These are phyloP conservation scores for Candida sphagnicola DNA, from an alignment of 805 yeast species.

Conservation along the genomic window DNA sequence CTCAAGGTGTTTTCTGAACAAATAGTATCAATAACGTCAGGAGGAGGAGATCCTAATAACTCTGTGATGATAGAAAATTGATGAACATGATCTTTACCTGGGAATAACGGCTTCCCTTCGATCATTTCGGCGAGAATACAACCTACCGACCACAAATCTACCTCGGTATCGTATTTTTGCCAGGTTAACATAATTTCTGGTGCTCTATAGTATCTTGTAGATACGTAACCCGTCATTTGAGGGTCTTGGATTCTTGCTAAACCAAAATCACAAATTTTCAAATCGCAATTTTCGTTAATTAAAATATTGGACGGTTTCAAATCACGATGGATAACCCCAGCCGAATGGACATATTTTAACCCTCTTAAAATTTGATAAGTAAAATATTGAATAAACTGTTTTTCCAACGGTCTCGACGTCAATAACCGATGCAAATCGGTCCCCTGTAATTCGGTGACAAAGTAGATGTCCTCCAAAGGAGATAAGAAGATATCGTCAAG, in stretches of 20 bases:
- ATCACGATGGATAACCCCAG: conserved; percentile 89
- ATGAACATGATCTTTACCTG: conserved; percentile 97
- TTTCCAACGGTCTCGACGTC: conserved; percentile 90
- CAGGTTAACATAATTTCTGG: conserved; percentile 98
- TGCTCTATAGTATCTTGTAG: conserved; percentile 93
- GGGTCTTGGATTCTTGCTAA: conserved; percentile 97
- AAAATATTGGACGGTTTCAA: conserved; percentile 81
- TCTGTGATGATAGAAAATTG: conserved; percentile 97
- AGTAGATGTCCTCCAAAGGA: conserved; percentile 92
- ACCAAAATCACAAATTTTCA: conserved; percentile 92
- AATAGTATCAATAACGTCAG: conserved; percentile 92
- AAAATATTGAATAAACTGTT: conserved; percentile 95
- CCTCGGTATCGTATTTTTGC: conserved; percentile 97
- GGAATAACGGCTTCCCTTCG: conserved; percentile 94
- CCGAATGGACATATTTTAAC: conserved; percentile 83
- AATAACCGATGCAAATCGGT: conserved; percentile 90
- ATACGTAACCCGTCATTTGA: conserved; percentile 97
- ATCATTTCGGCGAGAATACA: conserved; percentile 98
- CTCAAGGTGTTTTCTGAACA: conserved; percentile 93
- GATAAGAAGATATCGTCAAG: conserved; percentile 90
- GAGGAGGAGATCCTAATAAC: conserved; percentile 92
- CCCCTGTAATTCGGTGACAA: conserved; percentile 95
- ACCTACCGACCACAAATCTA: conserved; percentile 97
- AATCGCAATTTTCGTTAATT: conserved; percentile 85
- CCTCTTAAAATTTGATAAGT: conserved; percentile 91